phyloP scores from a whole-genome alignment of 805 yeast genomes.

The Torulaspora gathmanii region DNA sequence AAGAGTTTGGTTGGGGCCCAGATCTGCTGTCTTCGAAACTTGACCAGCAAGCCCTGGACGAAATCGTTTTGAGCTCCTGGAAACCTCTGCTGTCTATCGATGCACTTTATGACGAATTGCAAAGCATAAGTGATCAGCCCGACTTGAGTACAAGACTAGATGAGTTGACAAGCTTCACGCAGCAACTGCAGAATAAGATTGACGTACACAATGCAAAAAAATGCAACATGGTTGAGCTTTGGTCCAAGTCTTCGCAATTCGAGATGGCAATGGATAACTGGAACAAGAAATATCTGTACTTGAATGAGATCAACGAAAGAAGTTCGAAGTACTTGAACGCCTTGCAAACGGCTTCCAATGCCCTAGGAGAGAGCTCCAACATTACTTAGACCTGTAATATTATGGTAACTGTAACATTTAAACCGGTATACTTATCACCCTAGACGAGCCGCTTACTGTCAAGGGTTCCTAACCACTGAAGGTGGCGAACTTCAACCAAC shows the following conservation, averaged over 20 bases:
- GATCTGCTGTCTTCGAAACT: constrained; percentile 13
- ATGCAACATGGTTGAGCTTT: constrained; percentile 36
- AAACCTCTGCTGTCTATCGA: constrained; percentile 24
- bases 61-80: constrained; percentile 18
- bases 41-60: background rate
- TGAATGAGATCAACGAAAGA: constrained; percentile 37
- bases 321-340: constrained; percentile 34
- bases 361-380: background rate
- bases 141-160: constrained; percentile 8
- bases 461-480: background rate
- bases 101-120: constrained; percentile 19
- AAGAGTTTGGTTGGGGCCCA: constrained; percentile 75
- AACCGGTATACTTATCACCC: background rate
- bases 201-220: constrained; percentile 43
- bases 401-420: background rate
- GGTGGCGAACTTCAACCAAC: constrained; percentile 8
- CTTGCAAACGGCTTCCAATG: constrained; percentile 19
- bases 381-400: background rate
- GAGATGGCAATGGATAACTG: constrained; percentile 40
- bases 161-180: constrained; percentile 39
- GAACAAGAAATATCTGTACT: constrained; percentile 39
- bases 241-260: constrained; percentile 28
- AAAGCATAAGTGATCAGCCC: constrained; percentile 13
- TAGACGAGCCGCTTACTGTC: background rate
- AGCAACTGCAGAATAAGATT: constrained; percentile 38